Percentiles rank a stretch among this genome's conserved stretches.
Conservation (phyloP, 306 rosid species). For the Cucurbita ficifolia region DNA sequence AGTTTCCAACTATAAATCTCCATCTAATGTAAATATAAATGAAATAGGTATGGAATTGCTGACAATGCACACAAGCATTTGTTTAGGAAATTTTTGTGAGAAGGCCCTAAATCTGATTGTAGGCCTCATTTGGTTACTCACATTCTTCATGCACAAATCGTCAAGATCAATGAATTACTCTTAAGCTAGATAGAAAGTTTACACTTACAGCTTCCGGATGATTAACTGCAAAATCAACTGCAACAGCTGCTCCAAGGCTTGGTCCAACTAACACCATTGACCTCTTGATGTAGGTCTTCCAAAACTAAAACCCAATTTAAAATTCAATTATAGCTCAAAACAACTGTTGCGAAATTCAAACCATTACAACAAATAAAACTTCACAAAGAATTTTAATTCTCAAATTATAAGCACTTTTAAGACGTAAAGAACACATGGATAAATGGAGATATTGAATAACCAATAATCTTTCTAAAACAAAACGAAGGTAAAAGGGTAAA, state of each 20-base stretch:
- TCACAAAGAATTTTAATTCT: background rate
- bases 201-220: conserved; percentile 81
- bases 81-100: background rate
- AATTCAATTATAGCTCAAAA: conserved; percentile 1
- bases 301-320: conserved; percentile 34
- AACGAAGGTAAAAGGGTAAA: background rate
- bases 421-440: background rate
- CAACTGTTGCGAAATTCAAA: conserved; percentile 4
- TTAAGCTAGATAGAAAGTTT: background rate
- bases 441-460: background rate
- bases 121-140: background rate
- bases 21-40: background rate
- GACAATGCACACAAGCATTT: background rate
- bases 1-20: background rate
- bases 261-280: conserved; percentile 93
- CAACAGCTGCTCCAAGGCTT: conserved; percentile 95
- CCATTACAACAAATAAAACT: background rate
- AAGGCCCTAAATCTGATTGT: background rate
- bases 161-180: background rate
- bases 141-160: background rate
- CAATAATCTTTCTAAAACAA: background rate
- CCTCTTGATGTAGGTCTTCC: conserved; percentile 65
- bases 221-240: conserved; percentile 69
- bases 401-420: background rate
- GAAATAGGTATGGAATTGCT: background rate